Conservation (phyloP, 75 land plant species). For the Cunninghamia lanceolata region DNA sequence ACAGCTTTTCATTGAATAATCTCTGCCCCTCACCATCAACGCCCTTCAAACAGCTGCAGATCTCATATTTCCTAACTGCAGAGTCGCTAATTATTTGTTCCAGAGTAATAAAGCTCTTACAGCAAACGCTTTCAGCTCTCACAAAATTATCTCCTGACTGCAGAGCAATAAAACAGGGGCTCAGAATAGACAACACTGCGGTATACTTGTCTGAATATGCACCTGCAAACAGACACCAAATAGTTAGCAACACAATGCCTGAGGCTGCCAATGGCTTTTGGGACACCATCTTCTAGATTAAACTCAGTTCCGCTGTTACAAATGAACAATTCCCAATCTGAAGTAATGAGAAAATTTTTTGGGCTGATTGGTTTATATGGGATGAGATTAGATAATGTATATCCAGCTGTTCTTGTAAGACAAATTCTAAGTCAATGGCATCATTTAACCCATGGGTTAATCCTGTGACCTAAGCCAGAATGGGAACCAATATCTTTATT, state of each 20-base stretch:
- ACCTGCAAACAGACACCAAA: not conserved
- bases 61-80: not conserved
- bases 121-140: constrained; percentile 10
- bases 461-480: no score
- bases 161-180: not conserved
- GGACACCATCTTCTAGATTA: not conserved
- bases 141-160: not conserved
- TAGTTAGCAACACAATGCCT: not conserved
- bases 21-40: not conserved
- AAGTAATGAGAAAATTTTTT: not conserved
- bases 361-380: no score
- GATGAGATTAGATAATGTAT: no score
- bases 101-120: not conserved
- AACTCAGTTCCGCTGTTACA: not conserved
- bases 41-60: constrained; percentile 2
- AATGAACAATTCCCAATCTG: not conserved
- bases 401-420: no score
- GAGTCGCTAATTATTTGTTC: not conserved
- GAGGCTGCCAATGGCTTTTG: not conserved
- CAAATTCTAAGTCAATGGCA: no score
- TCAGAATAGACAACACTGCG: not conserved
- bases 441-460: no score
- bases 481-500: no score
- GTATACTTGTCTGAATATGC: not conserved
- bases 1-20: not conserved